Conservation (phyloP, 2,329 filamentous ascomycete species). For the Calonectria hongkongensis region DNA sequence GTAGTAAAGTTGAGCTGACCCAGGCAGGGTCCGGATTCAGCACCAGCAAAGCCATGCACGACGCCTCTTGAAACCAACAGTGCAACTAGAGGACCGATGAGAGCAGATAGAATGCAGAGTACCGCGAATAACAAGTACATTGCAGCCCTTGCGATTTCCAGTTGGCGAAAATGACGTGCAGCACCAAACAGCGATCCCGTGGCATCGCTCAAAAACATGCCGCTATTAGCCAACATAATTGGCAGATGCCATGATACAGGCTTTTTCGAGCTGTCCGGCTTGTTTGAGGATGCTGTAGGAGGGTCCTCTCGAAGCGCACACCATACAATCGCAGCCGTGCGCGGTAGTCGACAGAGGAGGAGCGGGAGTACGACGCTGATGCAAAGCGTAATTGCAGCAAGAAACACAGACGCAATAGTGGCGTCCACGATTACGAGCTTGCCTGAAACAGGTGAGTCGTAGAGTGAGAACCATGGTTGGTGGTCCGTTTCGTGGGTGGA, state of each 20-base stretch:
- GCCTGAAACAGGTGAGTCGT: neutral
- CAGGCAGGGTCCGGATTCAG: neutral
- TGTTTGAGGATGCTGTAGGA: too few relatives aligned
- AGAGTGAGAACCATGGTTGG: conserved; percentile 14
- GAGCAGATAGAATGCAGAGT: neutral
- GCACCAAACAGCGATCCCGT: neutral
- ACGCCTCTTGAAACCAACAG: neutral
- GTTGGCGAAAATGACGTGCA: neutral
- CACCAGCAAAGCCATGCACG: neutral
- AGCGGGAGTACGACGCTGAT: conserved; percentile 3
- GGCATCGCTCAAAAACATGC: neutral
- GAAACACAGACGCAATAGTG: neutral
- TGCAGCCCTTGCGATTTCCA: neutral
- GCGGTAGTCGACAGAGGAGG: neutral
- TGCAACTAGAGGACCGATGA: neutral
- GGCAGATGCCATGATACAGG: neutral
- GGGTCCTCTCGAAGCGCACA: neutral
- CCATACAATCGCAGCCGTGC: neutral
- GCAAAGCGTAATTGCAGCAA: conserved; percentile 2
- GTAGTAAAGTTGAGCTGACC: neutral
- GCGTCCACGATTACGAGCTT: conserved; percentile 1
- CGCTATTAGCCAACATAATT: conserved; percentile 1
- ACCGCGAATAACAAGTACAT: neutral
- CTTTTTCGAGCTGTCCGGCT: neutral
- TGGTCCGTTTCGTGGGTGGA: neutral